phyloP scores from a whole-genome alignment of 2,329 filamentous ascomycete species.

The Fusarium foetens region DNA sequence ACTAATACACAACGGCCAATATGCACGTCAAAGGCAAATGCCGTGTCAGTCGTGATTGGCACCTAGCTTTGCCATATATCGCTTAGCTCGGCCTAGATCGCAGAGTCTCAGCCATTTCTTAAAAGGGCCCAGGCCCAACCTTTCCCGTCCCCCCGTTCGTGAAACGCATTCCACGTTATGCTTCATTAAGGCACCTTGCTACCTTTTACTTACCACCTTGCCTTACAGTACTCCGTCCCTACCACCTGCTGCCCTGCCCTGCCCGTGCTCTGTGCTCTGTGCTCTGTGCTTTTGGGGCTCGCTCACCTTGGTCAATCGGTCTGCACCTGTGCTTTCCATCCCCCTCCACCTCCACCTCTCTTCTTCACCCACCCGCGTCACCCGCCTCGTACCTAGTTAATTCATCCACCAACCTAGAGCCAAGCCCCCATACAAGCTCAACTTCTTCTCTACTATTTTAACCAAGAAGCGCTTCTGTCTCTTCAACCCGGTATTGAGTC shows the following conservation, averaged over 20 bases:
- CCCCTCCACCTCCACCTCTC: conserved; percentile 13
- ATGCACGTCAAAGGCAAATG: conserved; percentile 31
- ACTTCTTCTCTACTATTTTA: conserved; percentile 12
- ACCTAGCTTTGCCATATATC: conserved; percentile 20
- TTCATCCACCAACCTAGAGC: conserved; percentile 10
- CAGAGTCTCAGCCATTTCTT: conserved; percentile 24
- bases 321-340: conserved; percentile 5
- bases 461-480: conserved; percentile 1
- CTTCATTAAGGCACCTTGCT: conserved; percentile 11
- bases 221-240: background rate
- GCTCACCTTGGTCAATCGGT: conserved; percentile 7
- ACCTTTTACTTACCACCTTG: conserved; percentile 14
- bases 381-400: conserved; percentile 13
- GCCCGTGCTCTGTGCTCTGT: background rate
- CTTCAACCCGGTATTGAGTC: conserved; percentile 8
- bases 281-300: background rate
- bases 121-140: conserved; percentile 36
- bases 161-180: conserved; percentile 31
- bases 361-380: conserved; percentile 12
- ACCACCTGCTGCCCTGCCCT: background rate
- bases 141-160: conserved; percentile 33
- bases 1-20: conserved; percentile 22
- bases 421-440: conserved; percentile 16
- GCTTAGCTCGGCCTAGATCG: conserved; percentile 8
- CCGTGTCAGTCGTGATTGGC: conserved; percentile 20